Conservation (phyloP, 192 early-diverging fungal genomes). For the Fimicolochytrium jonesii region DNA sequence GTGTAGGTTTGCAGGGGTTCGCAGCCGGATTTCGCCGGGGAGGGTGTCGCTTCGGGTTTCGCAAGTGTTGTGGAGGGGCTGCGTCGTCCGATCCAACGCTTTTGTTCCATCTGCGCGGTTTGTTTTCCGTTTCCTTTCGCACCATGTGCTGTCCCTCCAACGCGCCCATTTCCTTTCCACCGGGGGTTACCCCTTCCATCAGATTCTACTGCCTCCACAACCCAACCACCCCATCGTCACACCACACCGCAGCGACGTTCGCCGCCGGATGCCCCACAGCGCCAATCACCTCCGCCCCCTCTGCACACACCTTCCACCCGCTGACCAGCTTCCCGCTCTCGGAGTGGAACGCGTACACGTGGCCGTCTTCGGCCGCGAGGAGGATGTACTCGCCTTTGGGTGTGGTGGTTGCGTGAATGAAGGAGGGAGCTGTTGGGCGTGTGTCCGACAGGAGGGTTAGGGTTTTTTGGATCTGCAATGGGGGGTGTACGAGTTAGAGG, state of each 20-base stretch:
- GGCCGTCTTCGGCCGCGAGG: slow-evolving; percentile 66
- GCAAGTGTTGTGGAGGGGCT: too few species aligned
- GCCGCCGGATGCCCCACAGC: slow-evolving; percentile 77
- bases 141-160: too few species aligned
- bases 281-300: slow-evolving; percentile 70
- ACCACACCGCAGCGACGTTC: slow-evolving; percentile 69
- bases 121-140: too few species aligned
- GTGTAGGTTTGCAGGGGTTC: too few species aligned
- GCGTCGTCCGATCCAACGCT: too few species aligned
- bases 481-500: not conserved
- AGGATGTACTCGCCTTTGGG: slow-evolving; percentile 82
- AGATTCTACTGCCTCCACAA: slow-evolving; percentile 20
- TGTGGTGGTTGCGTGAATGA: slow-evolving; percentile 57
- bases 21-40: too few species aligned
- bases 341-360: slow-evolving; percentile 63
- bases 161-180: too few species aligned
- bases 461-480: not conserved
- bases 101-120: too few species aligned
- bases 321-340: slow-evolving; percentile 53
- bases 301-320: slow-evolving; percentile 45
- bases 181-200: too few species aligned
- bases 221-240: slow-evolving; percentile 54
- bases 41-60: too few species aligned
- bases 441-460: not conserved
- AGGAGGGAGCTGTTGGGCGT: slow-evolving; percentile 21